phyloP scores from a whole-genome alignment of 805 yeast species.

The Candida insectalens region DNA sequence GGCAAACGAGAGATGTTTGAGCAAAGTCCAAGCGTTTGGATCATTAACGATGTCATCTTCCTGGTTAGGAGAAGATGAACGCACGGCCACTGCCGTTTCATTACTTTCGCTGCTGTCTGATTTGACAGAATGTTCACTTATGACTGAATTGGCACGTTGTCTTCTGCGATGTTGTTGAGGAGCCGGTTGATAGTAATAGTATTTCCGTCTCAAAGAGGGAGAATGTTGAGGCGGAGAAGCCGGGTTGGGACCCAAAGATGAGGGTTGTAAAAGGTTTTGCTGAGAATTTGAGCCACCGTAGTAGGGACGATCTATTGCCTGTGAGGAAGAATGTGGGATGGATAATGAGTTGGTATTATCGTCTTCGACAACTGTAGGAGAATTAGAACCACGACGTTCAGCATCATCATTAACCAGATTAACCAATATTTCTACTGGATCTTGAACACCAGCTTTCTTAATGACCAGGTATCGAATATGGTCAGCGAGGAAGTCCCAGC shows the following conservation, averaged over 20 bases:
- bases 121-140: not conserved
- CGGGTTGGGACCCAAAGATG: not conserved
- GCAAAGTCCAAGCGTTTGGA: conserved; percentile 23
- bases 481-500: conserved; percentile 52
- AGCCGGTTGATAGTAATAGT: conserved; percentile 15
- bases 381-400: conserved; percentile 18
- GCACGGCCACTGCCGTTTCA: not conserved
- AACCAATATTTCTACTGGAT: conserved; percentile 42
- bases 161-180: conserved; percentile 6
- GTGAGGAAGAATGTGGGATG: conserved; percentile 1
- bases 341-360: not conserved
- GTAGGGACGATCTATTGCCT: conserved; percentile 4
- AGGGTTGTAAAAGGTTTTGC: conserved; percentile 1
- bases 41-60: not conserved
- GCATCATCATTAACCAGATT: conserved; percentile 44
- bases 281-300: not conserved
- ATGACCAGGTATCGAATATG: conserved; percentile 45
- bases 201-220: conserved; percentile 13
- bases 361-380: conserved; percentile 9
- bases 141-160: conserved; percentile 7
- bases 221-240: not conserved
- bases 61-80: not conserved
- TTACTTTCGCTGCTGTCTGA: not conserved
- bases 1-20: conserved; percentile 31
- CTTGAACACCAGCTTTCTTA: conserved; percentile 39